phyloP scores from a whole-genome alignment of 2,329 filamentous ascomycete genomes.

The Chaetomiaceae sp. region DNA sequence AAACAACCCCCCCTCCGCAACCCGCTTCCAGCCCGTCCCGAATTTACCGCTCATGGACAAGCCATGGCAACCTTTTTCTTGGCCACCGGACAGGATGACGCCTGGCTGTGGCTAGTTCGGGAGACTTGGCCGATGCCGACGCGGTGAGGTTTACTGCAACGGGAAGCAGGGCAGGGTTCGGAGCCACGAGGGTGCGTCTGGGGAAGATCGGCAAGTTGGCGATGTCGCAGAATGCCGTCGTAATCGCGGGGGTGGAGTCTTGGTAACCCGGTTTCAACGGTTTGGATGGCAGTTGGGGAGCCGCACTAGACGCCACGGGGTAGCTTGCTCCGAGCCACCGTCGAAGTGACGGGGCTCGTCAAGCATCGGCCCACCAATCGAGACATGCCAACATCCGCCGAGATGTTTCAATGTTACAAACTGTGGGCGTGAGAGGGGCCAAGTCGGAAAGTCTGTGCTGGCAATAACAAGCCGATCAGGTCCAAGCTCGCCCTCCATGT shows the following conservation, averaged over 20 bases:
- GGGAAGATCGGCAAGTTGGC: conserved; percentile 9
- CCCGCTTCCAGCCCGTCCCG: neutral
- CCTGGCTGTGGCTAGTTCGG: conserved; percentile 7
- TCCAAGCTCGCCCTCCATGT: no score
- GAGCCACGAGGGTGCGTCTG: neutral
- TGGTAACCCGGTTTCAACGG: conserved; percentile 1
- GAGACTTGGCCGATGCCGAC: conserved; percentile 11
- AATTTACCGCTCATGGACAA: neutral
- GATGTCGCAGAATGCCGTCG: conserved; percentile 2
- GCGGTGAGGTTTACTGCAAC: conserved; percentile 14
- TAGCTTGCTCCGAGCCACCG: conserved; percentile 10
- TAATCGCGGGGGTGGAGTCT: neutral
- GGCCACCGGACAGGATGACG: neutral
- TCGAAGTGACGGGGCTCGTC: neutral
- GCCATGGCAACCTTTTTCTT: neutral
- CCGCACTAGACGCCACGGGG: conserved; percentile 18
- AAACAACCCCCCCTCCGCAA: neutral
- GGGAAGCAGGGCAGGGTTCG: conserved; percentile 10
- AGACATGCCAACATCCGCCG: neutral
- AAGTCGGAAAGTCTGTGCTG: no score
- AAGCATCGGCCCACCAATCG: conserved; percentile 15
- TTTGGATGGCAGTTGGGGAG: neutral
- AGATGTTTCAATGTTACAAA: no score
- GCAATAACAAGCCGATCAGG: no score
- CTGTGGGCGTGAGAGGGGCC: no score